Percentiles rank a stretch among this genome's conserved stretches.
These are phyloP conservation scores for Raffaelea deltoideospora DNA, from an alignment of 2,329 filamentous ascomycete genomes.

Conservation along the genomic window DNA sequence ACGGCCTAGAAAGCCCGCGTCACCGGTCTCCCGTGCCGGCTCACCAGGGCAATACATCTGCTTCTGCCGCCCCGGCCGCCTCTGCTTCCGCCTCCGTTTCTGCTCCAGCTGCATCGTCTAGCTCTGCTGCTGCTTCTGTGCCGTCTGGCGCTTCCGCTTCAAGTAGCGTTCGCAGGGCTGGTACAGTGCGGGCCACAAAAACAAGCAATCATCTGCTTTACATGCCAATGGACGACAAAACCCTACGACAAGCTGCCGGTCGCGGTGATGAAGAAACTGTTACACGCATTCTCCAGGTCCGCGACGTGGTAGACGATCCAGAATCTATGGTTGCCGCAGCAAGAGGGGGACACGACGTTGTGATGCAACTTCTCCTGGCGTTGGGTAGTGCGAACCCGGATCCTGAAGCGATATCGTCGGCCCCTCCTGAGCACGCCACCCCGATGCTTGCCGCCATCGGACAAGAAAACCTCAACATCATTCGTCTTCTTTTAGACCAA, in stretches of 20 bases:
- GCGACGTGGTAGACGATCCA: slow-evolving; percentile 53
- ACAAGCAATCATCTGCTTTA: slow-evolving; percentile 50
- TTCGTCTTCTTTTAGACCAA: slow-evolving; percentile 65
- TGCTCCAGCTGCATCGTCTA: too few relatives aligned
- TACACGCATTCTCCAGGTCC: slow-evolving; percentile 44
- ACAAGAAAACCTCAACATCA: slow-evolving; percentile 70
- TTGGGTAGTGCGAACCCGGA: slow-evolving; percentile 52
- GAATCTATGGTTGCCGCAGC: slow-evolving; percentile 84
- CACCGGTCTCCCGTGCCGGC: too few relatives aligned
- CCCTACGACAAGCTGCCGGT: slow-evolving; percentile 42
- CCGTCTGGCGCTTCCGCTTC: slow-evolving; percentile 19
- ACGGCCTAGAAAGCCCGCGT: slow-evolving; percentile 42
- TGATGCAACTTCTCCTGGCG: slow-evolving; percentile 63
- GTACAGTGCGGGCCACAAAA: slow-evolving; percentile 44
- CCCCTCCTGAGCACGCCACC: slow-evolving; percentile 60
- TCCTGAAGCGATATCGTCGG: slow-evolving; percentile 47
- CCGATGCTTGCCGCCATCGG: slow-evolving; percentile 92
- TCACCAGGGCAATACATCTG: too few relatives aligned
- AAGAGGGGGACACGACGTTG: slow-evolving; percentile 77
- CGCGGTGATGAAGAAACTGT: slow-evolving; percentile 48
- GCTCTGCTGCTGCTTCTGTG: too few relatives aligned
- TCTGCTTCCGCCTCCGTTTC: too few relatives aligned
- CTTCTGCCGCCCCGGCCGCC: too few relatives aligned
- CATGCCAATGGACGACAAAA: slow-evolving; percentile 47
- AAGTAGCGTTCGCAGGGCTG: slow-evolving; percentile 32